These are phyloP conservation scores for Gracilaria caudata DNA, from an alignment of 23 red algal species.

Conservation along the genomic window DNA sequence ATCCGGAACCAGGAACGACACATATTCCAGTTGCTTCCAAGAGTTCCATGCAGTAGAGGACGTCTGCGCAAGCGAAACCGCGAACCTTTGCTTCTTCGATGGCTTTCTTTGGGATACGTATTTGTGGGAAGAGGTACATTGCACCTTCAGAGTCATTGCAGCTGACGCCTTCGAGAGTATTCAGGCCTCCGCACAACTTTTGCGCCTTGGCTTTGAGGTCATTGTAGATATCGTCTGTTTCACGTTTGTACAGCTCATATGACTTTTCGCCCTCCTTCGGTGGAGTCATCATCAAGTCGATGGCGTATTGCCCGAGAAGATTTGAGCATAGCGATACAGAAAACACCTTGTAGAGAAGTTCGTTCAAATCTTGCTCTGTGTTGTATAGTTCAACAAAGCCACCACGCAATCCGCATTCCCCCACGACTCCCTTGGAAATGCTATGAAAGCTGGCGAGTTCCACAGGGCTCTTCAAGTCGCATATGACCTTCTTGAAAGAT, in stretches of 20 bases:
- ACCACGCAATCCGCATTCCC: constrained; percentile 93
- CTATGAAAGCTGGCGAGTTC: constrained; percentile 91
- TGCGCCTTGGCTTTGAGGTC: constrained; percentile 55
- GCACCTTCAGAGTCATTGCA: constrained; percentile 87
- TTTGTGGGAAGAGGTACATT: constrained; percentile 96
- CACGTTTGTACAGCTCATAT: constrained; percentile 72
- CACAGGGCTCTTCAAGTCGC: constrained; percentile 55
- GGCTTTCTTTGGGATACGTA: constrained; percentile 69
- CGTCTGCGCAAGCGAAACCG: constrained; percentile 75
- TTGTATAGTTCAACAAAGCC: constrained; percentile 92
- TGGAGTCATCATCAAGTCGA: constrained; percentile 88
- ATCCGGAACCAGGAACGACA: constrained; percentile 96
- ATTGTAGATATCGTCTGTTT: constrained; percentile 66
- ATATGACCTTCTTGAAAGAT: constrained; percentile 90
- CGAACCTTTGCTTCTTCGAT: constrained; percentile 50
- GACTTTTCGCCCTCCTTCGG: constrained; percentile 78
- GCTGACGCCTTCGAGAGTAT: constrained; percentile 72
- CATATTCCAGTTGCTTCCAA: constrained; percentile 95
- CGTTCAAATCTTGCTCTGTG: constrained; percentile 33
- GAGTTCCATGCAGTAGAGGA: constrained; percentile 84
- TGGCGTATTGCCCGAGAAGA: constrained; percentile 79
- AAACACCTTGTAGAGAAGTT: constrained; percentile 77
- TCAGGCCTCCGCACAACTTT: constrained; percentile 66
- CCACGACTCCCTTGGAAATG: constrained; percentile 89
- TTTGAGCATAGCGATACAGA: constrained; percentile 93